These are phyloP conservation scores for Alternaria sp. DNA, from an alignment of 2,329 filamentous ascomycete species.

Conservation along the genomic window DNA sequence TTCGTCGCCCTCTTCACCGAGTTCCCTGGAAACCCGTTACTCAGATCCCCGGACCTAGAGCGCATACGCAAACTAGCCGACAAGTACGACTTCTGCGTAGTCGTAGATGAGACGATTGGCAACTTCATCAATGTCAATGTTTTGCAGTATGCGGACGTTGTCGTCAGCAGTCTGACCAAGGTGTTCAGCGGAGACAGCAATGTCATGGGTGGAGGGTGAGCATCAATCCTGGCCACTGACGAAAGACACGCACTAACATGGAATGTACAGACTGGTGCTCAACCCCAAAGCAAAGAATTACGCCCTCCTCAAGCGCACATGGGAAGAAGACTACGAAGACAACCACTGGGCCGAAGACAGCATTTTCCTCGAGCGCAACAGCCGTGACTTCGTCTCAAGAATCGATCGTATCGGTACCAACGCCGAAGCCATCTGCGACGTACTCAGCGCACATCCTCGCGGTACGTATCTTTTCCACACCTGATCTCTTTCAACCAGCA, in stretches of 20 bases:
- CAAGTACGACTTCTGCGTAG: conserved; percentile 83
- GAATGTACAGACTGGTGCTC: conserved; percentile 57
- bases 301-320: conserved; percentile 67
- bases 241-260: conserved; percentile 12
- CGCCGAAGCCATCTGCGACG: conserved; percentile 79
- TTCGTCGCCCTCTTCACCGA: conserved; percentile 90
- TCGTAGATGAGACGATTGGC: conserved; percentile 95
- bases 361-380: conserved; percentile 95
- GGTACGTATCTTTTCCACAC: conserved; percentile 39
- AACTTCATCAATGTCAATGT: conserved; percentile 97
- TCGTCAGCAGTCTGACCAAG: conserved; percentile 95
- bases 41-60: conserved; percentile 81
- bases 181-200: conserved; percentile 98
- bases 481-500: neutral
- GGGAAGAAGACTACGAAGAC: conserved; percentile 76
- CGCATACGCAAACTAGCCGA: conserved; percentile 84
- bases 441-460: conserved; percentile 65
- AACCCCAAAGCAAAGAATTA: conserved; percentile 77
- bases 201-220: conserved; percentile 86
- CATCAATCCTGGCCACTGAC: neutral
- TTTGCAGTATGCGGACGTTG: conserved; percentile 84
- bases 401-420: conserved; percentile 86
- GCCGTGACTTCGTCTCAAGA: conserved; percentile 83
- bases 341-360: conserved; percentile 94
- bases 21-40: conserved; percentile 89